Evolutionary conservation across 495 filamentous ascomycete genomes (phyloP).

Genomic region (Cercophora newfieldiana): DNA sequence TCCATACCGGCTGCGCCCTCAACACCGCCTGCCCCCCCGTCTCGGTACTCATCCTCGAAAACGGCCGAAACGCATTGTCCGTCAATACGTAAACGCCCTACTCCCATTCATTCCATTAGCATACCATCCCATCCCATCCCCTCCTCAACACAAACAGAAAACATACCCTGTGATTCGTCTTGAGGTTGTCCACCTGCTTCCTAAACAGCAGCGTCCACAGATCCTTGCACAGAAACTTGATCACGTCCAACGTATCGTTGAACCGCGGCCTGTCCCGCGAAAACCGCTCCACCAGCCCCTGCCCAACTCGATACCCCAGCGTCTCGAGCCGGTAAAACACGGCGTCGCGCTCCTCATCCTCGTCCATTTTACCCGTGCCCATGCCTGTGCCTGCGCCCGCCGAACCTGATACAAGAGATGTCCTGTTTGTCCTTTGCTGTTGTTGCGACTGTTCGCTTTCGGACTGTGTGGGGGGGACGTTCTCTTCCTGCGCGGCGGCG

Average conservation of each 20-base stretch:
- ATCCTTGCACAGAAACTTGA: constrained; percentile 98
- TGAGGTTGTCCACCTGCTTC: constrained; percentile 97
- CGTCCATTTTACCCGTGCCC: constrained; percentile 45
- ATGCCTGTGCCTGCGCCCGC: neutral
- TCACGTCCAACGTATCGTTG: constrained; percentile 82
- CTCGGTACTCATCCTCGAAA: constrained; percentile 82
- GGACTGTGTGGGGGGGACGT: constrained; percentile 3
- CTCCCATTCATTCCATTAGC: neutral
- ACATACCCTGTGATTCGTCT: constrained; percentile 89
- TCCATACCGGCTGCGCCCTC: constrained; percentile 76
- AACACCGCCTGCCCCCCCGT: constrained; percentile 67
- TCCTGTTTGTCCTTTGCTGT: neutral
- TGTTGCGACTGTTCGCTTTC: neutral
- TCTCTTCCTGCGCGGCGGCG: constrained; percentile 24
- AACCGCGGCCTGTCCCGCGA: constrained; percentile 84
- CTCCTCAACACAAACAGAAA: neutral
- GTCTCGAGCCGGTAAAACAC: constrained; percentile 82
- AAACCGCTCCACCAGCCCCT: constrained; percentile 94
- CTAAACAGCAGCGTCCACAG: constrained; percentile 90
- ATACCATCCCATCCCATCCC: neutral
- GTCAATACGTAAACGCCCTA: constrained; percentile 95
- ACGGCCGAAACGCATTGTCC: constrained; percentile 87
- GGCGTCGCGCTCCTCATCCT: constrained; percentile 78
- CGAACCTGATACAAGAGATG: neutral
- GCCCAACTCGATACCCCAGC: constrained; percentile 87